Percentiles rank a stretch among this genome's conserved stretches.
Evolutionary conservation across 1,284 basidiomycete species (phyloP).

Genomic region (Pholiota adiposa): DNA sequence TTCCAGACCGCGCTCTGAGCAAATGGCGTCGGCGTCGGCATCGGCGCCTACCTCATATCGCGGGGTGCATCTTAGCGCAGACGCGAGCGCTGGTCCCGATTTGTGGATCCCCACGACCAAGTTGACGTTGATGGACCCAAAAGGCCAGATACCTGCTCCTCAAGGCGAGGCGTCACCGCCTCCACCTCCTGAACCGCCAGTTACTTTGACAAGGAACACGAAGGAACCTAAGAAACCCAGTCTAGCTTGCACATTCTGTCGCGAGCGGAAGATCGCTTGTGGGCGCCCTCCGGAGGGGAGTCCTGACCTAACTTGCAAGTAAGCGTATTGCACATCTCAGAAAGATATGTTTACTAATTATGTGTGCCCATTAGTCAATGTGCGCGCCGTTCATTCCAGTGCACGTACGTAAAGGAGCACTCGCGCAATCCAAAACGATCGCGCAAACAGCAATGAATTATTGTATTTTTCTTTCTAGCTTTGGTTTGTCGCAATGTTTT

Average conservation of each 20-base stretch:
- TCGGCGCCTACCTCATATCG: too few relatives aligned
- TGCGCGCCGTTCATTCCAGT: constrained; percentile 12
- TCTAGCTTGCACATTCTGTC: constrained; percentile 40
- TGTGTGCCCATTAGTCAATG: constrained; percentile 7
- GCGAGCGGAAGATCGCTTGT: constrained; percentile 42
- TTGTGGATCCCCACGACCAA: too few relatives aligned
- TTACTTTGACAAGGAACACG: constrained; percentile 8
- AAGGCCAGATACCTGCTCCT: too few relatives aligned
- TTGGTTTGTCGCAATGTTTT: background rate
- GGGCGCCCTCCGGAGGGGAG: constrained; percentile 33
- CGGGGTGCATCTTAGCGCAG: too few relatives aligned
- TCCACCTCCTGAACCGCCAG: too few relatives aligned
- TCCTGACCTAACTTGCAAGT: constrained; percentile 39
- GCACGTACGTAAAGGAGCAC: constrained; percentile 10
- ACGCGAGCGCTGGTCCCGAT: too few relatives aligned
- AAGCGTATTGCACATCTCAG: constrained; percentile 15
- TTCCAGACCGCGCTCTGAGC: too few relatives aligned
- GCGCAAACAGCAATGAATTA: background rate
- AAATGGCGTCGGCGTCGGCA: too few relatives aligned
- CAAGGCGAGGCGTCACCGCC: too few relatives aligned
- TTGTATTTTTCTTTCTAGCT: background rate
- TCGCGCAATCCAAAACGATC: background rate
- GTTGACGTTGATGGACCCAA: too few relatives aligned
- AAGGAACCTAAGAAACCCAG: constrained; percentile 29
- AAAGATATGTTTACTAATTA: background rate